Evolutionary conservation across 345 rosid genomes (phyloP).

Genomic region (Aethionema arabicum): DNA sequence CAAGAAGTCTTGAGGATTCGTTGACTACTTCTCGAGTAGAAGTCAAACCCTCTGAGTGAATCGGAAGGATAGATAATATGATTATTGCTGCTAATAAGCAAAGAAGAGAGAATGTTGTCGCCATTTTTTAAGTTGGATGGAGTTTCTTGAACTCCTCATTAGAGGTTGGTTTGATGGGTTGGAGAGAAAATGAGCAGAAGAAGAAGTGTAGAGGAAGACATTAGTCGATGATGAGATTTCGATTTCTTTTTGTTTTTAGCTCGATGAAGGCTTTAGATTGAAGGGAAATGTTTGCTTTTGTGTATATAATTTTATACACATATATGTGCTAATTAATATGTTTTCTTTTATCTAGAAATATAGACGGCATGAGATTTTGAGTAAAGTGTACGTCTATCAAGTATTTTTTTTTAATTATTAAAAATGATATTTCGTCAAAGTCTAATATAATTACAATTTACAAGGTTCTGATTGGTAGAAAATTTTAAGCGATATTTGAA

Average conservation of each 20-base stretch:
- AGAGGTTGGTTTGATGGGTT: slow-evolving; percentile 16
- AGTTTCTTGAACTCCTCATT: slow-evolving; percentile 9
- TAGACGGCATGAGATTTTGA: slow-evolving; percentile 34
- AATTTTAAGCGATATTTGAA: too few species aligned
- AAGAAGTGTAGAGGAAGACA: slow-evolving; percentile 25
- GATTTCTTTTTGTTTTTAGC: slow-evolving; percentile 13
- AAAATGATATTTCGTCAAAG: background rate
- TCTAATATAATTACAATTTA: too few species aligned
- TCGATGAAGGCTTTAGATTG: slow-evolving; percentile 38
- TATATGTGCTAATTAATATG: slow-evolving; percentile 16
- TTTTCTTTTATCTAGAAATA: slow-evolving; percentile 3
- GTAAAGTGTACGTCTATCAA: slow-evolving; percentile 33
- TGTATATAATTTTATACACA: background rate
- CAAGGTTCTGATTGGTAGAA: too few species aligned
- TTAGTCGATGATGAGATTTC: slow-evolving; percentile 25
- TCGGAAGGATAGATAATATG: slow-evolving; percentile 9
- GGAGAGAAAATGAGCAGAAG: slow-evolving; percentile 12
- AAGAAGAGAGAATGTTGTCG: slow-evolving; percentile 15
- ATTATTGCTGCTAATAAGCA: slow-evolving; percentile 10
- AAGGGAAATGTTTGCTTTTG: slow-evolving; percentile 31
- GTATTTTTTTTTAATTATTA: too few species aligned
- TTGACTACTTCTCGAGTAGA: slow-evolving; percentile 46
- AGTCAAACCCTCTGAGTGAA: slow-evolving; percentile 22
- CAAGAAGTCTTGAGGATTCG: slow-evolving; percentile 60
- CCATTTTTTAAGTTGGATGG: slow-evolving; percentile 21